Evolutionary conservation across 2,329 filamentous ascomycete genomes (phyloP).

Genomic region (Nemania abortiva): DNA sequence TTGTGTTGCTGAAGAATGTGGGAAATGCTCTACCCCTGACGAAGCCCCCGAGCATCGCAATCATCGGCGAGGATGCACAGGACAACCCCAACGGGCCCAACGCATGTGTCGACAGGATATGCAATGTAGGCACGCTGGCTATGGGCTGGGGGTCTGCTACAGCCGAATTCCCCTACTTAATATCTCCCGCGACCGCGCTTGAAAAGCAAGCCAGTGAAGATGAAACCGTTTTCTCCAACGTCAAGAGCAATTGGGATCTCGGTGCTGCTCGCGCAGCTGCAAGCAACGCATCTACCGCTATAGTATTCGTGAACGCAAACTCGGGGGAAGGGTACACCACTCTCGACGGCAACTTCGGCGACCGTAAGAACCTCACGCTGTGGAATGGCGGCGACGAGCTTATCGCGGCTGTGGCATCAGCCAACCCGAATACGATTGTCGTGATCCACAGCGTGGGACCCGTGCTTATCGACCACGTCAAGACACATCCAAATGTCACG

Average conservation of each 20-base stretch:
- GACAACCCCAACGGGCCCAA: conserved; percentile 82
- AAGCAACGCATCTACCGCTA: conserved; percentile 45
- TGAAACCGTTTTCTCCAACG: conserved; percentile 68
- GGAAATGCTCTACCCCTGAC: conserved; percentile 53
- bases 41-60: conserved; percentile 77
- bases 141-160: conserved; percentile 85
- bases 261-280: conserved; percentile 43
- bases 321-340: conserved; percentile 87
- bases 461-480: conserved; percentile 80
- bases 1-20: conserved; percentile 83
- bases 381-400: conserved; percentile 86
- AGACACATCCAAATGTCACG: conserved; percentile 78
- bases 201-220: conserved; percentile 71
- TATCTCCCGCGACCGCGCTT: conserved; percentile 79
- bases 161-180: conserved; percentile 78
- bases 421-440: conserved; percentile 88
- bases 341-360: conserved; percentile 84
- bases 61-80: conserved; percentile 86
- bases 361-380: conserved; percentile 90
- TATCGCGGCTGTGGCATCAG: conserved; percentile 79
- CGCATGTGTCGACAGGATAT: conserved; percentile 76
- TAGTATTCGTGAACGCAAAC: conserved; percentile 88
- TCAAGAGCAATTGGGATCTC: conserved; percentile 57
- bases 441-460: conserved; percentile 88
- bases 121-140: conserved; percentile 70